Evolutionary conservation across 2,329 filamentous ascomycete species (phyloP), one percentile per base, ranked within the genome.

Genomic region (Verticillium albo-atrum): DNA sequence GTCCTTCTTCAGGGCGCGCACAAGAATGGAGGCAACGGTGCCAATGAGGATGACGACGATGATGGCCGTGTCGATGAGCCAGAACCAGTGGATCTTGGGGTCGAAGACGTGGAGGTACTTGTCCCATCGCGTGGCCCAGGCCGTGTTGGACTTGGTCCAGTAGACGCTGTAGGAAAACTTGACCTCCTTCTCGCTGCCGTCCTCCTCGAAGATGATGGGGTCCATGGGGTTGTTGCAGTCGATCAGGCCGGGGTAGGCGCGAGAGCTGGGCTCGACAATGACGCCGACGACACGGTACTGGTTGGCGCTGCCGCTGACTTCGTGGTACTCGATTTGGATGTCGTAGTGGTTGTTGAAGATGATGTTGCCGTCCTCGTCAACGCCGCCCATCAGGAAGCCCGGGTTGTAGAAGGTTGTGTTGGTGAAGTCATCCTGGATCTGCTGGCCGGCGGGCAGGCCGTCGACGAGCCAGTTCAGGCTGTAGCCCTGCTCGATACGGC

Each of bases 51-150:
- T 95, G 55, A 97, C 83, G 56, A 99, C 93, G 63, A 99, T 96
- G 52, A 98, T 88, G 55, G 95, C 91, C 35, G 93, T 97, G 75
- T 97, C 97, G 76, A 98, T 90, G 55, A 99, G 86, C 61, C 93
- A 86, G 79, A 98, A 97, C 95, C 95, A 99, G 75, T 99, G 95
- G 68, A 99, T 98, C 80, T 95, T 96, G 57, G 95, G 93, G 73
- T 98, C 93, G 71, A 93, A 96, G 30, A 99, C 94, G 70, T 98
- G 94, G 35, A 99, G 83, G 72, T 98, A 98, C 76, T 97, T 98
- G 81, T 99, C 95, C 95, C 95, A 99, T 64, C 95, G 86, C 14
- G 95, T 99, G 28, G 95, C 95, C 89, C 96, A 99, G 1, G 90
- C 91, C 1, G 93, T 98, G 1, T 82, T 71, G 1, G 92, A 97